A percentile compares a stretch with the other conserved stretches of the same genome.
Conservation (phyloP, 306 rosid genomes). For the Urtica urens region DNA sequence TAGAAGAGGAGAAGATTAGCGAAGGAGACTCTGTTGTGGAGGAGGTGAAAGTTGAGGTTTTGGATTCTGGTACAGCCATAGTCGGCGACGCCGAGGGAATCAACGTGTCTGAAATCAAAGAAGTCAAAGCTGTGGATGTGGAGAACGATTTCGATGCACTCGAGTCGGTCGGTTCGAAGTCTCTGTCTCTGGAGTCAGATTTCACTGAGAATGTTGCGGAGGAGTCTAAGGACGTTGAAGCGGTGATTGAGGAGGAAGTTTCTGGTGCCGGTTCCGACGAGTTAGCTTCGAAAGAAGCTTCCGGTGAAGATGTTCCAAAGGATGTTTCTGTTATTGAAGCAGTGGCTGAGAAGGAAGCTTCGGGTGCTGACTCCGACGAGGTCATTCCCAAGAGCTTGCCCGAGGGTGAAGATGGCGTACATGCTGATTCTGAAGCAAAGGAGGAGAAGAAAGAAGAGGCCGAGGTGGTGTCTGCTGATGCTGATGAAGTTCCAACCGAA, state of each 20-base stretch:
- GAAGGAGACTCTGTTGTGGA: conserved; percentile 31
- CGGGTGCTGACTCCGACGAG: background rate
- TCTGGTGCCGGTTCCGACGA: conserved; percentile 9
- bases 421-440: background rate
- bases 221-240: conserved; percentile 18
- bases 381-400: background rate
- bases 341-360: conserved; percentile 1
- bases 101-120: conserved; percentile 30
- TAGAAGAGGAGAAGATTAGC: conserved; percentile 14
- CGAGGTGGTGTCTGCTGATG: too few species aligned
- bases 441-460: background rate
- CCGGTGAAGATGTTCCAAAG: conserved; percentile 15
- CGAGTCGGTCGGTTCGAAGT: conserved; percentile 11
- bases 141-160: conserved; percentile 40
- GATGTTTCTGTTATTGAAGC: conserved; percentile 12
- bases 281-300: conserved; percentile 8
- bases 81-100: conserved; percentile 30
- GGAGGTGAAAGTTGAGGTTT: conserved; percentile 16
- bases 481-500: conserved; percentile 5
- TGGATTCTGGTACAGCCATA: conserved; percentile 29
- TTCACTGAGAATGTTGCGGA: conserved; percentile 17
- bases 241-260: conserved; percentile 12
- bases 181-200: conserved; percentile 13
- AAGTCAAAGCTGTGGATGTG: conserved; percentile 23
- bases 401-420: background rate